These are phyloP conservation scores for Mediolabrus comicus DNA, from an alignment of 108 stramenopile species.

Conservation along the genomic window DNA sequence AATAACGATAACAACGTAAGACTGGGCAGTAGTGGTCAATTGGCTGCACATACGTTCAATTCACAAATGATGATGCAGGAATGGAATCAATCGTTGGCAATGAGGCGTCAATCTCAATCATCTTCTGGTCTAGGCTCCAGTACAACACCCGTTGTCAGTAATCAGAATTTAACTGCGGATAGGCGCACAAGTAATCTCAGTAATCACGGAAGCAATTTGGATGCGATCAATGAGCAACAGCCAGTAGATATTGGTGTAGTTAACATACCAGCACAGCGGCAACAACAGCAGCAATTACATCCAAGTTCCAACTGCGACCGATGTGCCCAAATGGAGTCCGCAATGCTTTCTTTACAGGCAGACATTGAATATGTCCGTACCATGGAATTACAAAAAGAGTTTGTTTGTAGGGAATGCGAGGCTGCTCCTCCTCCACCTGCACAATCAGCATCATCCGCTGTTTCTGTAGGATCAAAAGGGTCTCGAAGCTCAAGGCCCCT, in stretches of 20 bases:
- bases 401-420: constrained; percentile 38
- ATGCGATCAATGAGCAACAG: constrained; percentile 16
- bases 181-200: background rate
- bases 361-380: constrained; percentile 60
- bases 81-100: constrained; percentile 1
- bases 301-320: constrained; percentile 16
- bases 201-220: background rate
- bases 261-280: background rate
- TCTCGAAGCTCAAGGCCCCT: background rate
- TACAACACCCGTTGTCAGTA: background rate
- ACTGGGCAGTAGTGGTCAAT: background rate
- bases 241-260: constrained; percentile 17
- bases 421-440: constrained; percentile 4
- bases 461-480: constrained; percentile 6
- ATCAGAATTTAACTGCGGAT: background rate
- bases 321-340: constrained; percentile 38
- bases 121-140: background rate
- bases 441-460: constrained; percentile 8
- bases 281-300: background rate
- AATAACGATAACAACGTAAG: background rate
- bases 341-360: constrained; percentile 34
- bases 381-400: constrained; percentile 45
- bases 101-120: background rate
- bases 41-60: background rate
- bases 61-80: constrained; percentile 1